Evolutionary conservation across 2,329 filamentous ascomycete species (phyloP), one percentile per base, ranked within the genome.

Genomic region (Cladosporium phlei): DNA sequence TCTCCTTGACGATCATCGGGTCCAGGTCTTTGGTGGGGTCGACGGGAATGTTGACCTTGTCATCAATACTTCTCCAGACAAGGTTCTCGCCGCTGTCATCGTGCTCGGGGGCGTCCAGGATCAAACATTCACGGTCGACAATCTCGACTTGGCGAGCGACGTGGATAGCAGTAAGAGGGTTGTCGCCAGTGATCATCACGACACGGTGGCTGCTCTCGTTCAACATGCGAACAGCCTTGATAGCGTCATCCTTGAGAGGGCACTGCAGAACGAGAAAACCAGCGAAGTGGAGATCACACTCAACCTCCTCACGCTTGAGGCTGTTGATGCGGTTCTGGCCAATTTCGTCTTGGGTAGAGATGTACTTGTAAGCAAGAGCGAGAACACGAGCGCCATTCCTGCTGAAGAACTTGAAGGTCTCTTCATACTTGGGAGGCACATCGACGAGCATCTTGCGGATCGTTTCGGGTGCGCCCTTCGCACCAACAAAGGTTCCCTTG

Each of bases 181-280:
- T 98, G 67, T 98, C 93, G 64, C 93, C 93, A 50, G 93, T 98
- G 56, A 98, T 98, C 93, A 98, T 98, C 58, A 98, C 86, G 37
- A 95, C 89, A 58, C 93, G 88, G 68, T 98, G 93, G 70, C 90
- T 97, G 69, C 91, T 97, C 73, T 98, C 93, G 64, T 96, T 98
- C 58, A 98, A 78, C 88, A 97, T 96, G 55, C 86, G 88, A 30
- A 98, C 88, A 29, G 93, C 83, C 65, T 93, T 84, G 69, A 94
- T 86, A 37, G 93, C 93, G 66, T 98, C 93, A 20, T 95, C 90
- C 71, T 98, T 98, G 48, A 98, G 76, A 4, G 93, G 93, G 60
- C 89, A 96, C 66, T 96, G 91, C 22, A 98, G 75, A 42, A 98
- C 89, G 52, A 98, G 74, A 73, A 98, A 98, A 49, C 93, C 93